Conservation (phyloP, 768 basidiomycete genomes). For the Agaricus blazei region DNA sequence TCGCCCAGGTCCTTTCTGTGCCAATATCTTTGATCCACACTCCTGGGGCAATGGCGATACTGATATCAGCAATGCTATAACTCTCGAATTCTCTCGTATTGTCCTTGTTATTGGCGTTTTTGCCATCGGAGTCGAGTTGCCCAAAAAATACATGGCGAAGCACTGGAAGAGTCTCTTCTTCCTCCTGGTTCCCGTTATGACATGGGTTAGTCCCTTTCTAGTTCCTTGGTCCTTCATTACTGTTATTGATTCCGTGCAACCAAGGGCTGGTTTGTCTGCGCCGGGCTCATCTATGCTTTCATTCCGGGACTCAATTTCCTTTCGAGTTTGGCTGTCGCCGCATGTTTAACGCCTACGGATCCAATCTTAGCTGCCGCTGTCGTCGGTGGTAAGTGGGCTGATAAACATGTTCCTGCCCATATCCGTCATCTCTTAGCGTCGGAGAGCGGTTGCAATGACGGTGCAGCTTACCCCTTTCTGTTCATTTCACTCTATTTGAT, state of each 20-base stretch:
- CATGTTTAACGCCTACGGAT: slow-evolving; percentile 92
- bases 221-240: slow-evolving; percentile 5
- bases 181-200: slow-evolving; percentile 78
- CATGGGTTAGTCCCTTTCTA: slow-evolving; percentile 54
- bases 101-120: slow-evolving; percentile 97
- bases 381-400: slow-evolving; percentile 93
- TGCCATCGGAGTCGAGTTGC: slow-evolving; percentile 96
- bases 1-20: slow-evolving; percentile 70
- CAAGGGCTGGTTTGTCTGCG: slow-evolving; percentile 93
- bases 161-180: slow-evolving; percentile 91
- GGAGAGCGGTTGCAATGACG: slow-evolving; percentile 94
- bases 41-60: slow-evolving; percentile 56
- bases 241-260: slow-evolving; percentile 11
- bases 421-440: slow-evolving; percentile 59
- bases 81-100: slow-evolving; percentile 87
- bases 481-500: slow-evolving; percentile 86
- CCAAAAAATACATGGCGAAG: slow-evolving; percentile 89
- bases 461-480: slow-evolving; percentile 93
- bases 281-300: slow-evolving; percentile 85
- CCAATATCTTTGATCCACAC: slow-evolving; percentile 77
- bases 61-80: slow-evolving; percentile 63
- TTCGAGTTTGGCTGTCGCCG: slow-evolving; percentile 83
- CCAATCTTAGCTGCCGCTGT: slow-evolving; percentile 91
- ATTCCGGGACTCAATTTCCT: slow-evolving; percentile 89
- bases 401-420: slow-evolving; percentile 92